These are phyloP conservation scores for Chrysoporthe puriensis DNA, from an alignment of 2,329 filamentous ascomycete species.

Conservation along the genomic window DNA sequence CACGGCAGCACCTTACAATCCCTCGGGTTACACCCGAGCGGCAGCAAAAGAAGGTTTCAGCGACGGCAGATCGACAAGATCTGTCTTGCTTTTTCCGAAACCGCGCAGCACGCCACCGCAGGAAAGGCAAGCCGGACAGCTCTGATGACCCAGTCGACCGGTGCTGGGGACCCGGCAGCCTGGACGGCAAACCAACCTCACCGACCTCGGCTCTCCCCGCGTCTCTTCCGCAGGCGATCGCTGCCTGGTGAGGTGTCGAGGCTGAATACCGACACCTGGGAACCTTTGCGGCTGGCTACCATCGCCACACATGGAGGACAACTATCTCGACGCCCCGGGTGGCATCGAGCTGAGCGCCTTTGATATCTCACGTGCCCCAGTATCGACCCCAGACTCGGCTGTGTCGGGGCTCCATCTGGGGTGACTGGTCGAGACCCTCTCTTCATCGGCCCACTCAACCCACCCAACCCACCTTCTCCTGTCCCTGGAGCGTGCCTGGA, in stretches of 20 bases:
- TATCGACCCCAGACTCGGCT: background rate
- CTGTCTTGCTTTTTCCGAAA: background rate
- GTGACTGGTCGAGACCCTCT: slow-evolving; percentile 7
- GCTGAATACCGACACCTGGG: background rate
- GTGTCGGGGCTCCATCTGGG: background rate
- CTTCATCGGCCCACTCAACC: background rate
- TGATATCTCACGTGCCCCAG: slow-evolving; percentile 1
- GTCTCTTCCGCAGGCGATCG: background rate
- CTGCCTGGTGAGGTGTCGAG: background rate
- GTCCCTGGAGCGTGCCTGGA: slow-evolving; percentile 3
- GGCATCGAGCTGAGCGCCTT: background rate
- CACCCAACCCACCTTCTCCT: background rate
- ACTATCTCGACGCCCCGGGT: background rate
- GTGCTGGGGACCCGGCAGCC: background rate
- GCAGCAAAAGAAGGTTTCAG: slow-evolving; percentile 1
- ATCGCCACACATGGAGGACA: background rate
- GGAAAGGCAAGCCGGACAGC: background rate
- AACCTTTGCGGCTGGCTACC: background rate
- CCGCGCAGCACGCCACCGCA: background rate
- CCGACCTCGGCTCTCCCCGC: background rate
- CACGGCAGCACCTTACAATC: background rate
- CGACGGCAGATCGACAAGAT: slow-evolving; percentile 13
- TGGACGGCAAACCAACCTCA: background rate
- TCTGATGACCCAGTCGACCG: background rate
- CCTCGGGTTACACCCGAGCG: background rate